Base-by-base conservation (phyloP, 2,329 filamentous ascomycete species). In the Penicillium sp. region DNA sequence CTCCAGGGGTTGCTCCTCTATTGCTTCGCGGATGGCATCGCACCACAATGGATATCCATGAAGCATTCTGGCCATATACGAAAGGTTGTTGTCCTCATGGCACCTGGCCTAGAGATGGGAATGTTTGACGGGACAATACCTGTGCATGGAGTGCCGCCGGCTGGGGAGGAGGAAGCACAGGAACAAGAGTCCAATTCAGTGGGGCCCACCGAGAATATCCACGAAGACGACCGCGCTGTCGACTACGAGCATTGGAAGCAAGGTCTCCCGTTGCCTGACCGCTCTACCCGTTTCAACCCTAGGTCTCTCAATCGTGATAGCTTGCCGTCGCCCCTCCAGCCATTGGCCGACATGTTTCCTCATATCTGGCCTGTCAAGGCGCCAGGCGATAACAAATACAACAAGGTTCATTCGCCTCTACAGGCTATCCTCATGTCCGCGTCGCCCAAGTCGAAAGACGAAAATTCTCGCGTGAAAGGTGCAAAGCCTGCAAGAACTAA, bases 311-410 rank as follows among this genome's bases (percentile, higher is more conserved):
- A 55, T 4, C 57, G 59, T 22, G 60, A 65, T 6, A 46, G 50
- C n/a, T 57, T 74, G 22, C 68, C 82, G 1, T 66, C 74, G 16
- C 74, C 77, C 10, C 62, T 89, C 31, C 75, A 82, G 64, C 82
- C 84, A 1, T 81, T 96, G 50, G 83, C 87, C 34, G 82, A 88
- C 51, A 88, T 96, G 66, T 97, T 99, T 58, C 77, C 84, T 8
- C 86, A 93, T 61, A 74, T 96, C 33, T 96, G 93, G 90, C 92
- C 91, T 9, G 82, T 96, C 50, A 87, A 83, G 65, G 87, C 89
- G 0, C 88, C 89, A 2, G 93, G 91, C 3, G 92, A 97, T 66
- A 86, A 89, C 57, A 88, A 84, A 65, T 81, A 86, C 63, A 82
- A 81, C 58, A 87, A 84, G 64, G 82, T 99, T 64, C 87, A 95